phyloP scores from a whole-genome alignment of 2,329 filamentous ascomycete species.

The Curvularia sp. region DNA sequence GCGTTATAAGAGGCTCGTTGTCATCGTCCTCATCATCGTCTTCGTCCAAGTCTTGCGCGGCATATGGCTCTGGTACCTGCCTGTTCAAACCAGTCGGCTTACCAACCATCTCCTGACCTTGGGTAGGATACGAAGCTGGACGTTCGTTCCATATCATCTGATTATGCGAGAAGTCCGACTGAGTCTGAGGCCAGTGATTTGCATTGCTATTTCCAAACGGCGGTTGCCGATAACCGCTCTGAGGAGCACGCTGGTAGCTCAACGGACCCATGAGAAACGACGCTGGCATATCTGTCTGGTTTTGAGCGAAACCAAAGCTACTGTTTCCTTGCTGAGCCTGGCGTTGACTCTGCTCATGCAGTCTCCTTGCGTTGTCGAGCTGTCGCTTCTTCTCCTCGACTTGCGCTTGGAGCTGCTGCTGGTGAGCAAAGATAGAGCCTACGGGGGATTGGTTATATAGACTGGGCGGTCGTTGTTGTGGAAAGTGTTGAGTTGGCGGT shows the following conservation, averaged over 20 bases:
- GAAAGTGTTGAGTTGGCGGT: neutral
- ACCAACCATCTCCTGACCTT: neutral
- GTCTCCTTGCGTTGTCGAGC: neutral
- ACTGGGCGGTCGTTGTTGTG: neutral
- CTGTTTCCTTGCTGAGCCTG: neutral
- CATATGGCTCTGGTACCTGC: neutral
- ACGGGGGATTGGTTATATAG: neutral
- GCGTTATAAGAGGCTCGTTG: constrained; percentile 27
- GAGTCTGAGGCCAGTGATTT: neutral
- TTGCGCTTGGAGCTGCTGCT: neutral
- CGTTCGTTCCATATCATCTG: neutral
- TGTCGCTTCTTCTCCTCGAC: constrained; percentile 4
- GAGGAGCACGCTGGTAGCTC: constrained; percentile 5
- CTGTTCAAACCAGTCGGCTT: neutral
- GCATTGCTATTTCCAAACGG: neutral
- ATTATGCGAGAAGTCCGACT: neutral
- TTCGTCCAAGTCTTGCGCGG: neutral
- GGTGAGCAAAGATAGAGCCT: neutral
- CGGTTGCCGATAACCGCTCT: neutral
- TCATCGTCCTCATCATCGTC: constrained; percentile 18
- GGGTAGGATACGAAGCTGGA: neutral
- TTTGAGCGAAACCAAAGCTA: neutral
- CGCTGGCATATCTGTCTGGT: neutral
- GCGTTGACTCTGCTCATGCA: neutral
- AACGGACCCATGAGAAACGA: constrained; percentile 1